phyloP scores from a whole-genome alignment of 192 early-diverging fungal genomes.

The Pilobolus umbonatus region DNA sequence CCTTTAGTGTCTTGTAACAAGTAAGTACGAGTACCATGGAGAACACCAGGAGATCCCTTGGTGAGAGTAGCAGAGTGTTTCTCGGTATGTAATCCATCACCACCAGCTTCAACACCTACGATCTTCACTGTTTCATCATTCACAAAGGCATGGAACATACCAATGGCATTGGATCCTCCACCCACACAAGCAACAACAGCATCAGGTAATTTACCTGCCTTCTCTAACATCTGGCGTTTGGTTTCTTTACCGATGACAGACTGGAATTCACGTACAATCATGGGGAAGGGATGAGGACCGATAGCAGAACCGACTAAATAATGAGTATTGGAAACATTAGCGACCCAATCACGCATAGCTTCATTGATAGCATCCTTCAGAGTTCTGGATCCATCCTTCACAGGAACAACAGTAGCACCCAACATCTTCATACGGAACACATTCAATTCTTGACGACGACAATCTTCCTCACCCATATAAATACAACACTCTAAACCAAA shows the following conservation, averaged over 20 bases:
- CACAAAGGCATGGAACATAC: slow-evolving; percentile 95
- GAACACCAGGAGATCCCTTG: slow-evolving; percentile 82
- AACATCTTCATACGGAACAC: slow-evolving; percentile 94
- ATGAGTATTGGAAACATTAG: slow-evolving; percentile 90
- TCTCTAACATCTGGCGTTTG: slow-evolving; percentile 75
- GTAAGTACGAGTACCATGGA: slow-evolving; percentile 95
- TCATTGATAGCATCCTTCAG: slow-evolving; percentile 99
- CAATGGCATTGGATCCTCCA: slow-evolving; percentile 96
- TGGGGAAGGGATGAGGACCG: slow-evolving; percentile 96
- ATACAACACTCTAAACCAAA: slow-evolving; percentile 94
- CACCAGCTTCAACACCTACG: slow-evolving; percentile 93
- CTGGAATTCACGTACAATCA: slow-evolving; percentile 97
- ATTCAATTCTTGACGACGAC: slow-evolving; percentile 87
- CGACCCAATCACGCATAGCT: slow-evolving; percentile 98
- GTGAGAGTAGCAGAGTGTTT: slow-evolving; percentile 89
- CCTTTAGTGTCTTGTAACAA: slow-evolving; percentile 92
- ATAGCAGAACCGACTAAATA: slow-evolving; percentile 97
- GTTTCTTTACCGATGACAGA: slow-evolving; percentile 94
- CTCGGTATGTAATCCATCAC: slow-evolving; percentile 82
- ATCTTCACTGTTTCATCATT: slow-evolving; percentile 80
- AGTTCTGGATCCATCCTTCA: slow-evolving; percentile 69
- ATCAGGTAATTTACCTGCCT: slow-evolving; percentile 84
- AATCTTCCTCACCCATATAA: slow-evolving; percentile 98
- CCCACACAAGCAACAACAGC: slow-evolving; percentile 95
- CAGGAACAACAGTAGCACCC: slow-evolving; percentile 89